Evolutionary conservation across 345 rosid species (phyloP), one percentile per base, ranked within the genome.

Genomic region (Syzygium grande): DNA sequence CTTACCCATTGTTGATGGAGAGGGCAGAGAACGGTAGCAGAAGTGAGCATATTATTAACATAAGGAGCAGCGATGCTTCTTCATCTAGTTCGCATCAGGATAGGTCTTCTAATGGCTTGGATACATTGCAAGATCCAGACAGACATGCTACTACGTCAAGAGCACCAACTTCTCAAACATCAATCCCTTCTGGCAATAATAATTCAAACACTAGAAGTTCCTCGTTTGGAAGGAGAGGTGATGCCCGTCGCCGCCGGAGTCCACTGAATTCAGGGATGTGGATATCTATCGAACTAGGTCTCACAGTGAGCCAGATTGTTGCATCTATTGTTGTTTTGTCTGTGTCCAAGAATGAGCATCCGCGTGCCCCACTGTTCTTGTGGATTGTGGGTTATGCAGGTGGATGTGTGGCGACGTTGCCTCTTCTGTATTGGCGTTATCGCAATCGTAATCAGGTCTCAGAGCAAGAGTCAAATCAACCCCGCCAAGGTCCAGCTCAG

Each of bases 301-400:
- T 98, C 86, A 98, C 99, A 53, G 77, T 96, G 88, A 93, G 98
- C 89, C 99, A 98, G 93, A 95, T 98, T 88, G 87, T 96, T 89
- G 98, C 99, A 49, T 94, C 99, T 14, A 85, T 95, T 58, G 92
- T 96, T 65, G 98, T 98, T 84, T 92, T 95, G 91, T 93, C 97
- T 25, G 80, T 95, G 88, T 96, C 99, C 2, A 96, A 93, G 92
- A 87, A 96, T 80, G 99, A 98, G 91, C 94, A 93, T 90, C 96
- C 97, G 5, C 97, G 85, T 58, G 93, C 98, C 9, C 99, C 99
- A 2, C 86, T 98, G 90, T 93, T 93, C 65, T 93, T 90, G 52
- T 98, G 99, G 99, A 94, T 98, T 77, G 95, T 98, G 52, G 99
- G 98, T 88, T 98, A 98, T 90, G 96, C 98, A 29, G 89, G 93